phyloP scores from a whole-genome alignment of 179 eudicot genomes.

The Heliamphora pulchella region DNA sequence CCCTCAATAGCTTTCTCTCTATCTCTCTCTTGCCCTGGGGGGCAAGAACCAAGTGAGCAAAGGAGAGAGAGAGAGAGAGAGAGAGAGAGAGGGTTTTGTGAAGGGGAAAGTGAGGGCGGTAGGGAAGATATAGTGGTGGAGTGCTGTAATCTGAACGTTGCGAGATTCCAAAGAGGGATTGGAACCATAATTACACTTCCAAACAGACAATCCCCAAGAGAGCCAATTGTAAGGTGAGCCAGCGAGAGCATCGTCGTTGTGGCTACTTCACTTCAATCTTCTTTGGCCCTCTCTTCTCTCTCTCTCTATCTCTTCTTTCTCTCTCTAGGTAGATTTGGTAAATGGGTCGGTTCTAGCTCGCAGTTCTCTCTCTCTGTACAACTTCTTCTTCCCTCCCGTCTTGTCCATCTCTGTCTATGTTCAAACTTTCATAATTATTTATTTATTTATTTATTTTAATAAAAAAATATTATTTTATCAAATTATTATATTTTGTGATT shows the following conservation, averaged over 20 bases:
- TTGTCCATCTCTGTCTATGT: not conserved
- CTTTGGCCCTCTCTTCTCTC: not conserved
- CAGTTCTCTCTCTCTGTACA: not conserved
- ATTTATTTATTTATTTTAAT: too few species aligned
- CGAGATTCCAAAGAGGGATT: not conserved
- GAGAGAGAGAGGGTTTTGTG: not conserved
- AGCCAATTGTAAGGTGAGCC: conserved; percentile 5
- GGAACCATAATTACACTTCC: conserved; percentile 4
- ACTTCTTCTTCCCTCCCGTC: not conserved
- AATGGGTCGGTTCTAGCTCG: not conserved
- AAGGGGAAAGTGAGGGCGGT: not conserved
- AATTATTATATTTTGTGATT: too few species aligned
- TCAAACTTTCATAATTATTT: too few species aligned
- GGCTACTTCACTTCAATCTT: conserved; percentile 3
- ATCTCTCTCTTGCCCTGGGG: not conserved
- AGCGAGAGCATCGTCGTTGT: conserved; percentile 1
- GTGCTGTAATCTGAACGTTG: conserved; percentile 5
- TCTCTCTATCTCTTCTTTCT: not conserved
- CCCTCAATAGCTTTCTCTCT: not conserved
- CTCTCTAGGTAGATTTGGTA: not conserved
- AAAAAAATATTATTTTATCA: too few species aligned
- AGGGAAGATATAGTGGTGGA: not conserved
- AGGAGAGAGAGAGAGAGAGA: too few species aligned
- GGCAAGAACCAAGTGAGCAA: not conserved
- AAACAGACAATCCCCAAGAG: not conserved